Evolutionary conservation across 2,329 filamentous ascomycete genomes (phyloP).

Genomic region (Pseudogymnoascus sp.): DNA sequence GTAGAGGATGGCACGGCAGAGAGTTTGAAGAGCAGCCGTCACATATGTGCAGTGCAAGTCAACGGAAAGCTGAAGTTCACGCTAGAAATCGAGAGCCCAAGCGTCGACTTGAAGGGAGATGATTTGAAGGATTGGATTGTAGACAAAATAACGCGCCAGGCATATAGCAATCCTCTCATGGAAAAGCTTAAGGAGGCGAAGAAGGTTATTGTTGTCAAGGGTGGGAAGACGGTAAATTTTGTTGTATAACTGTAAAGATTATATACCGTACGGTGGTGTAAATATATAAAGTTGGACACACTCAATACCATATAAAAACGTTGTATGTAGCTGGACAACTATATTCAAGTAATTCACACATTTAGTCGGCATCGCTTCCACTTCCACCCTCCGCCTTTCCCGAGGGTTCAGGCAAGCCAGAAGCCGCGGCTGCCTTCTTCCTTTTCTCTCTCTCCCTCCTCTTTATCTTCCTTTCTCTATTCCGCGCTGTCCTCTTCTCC

Average conservation of each 20-base stretch:
- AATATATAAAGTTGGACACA: background rate
- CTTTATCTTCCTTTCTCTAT: slow-evolving; percentile 47
- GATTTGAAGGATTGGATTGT: slow-evolving; percentile 52
- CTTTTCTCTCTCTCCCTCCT: slow-evolving; percentile 34
- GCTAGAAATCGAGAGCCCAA: slow-evolving; percentile 50
- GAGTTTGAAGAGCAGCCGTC: slow-evolving; percentile 39
- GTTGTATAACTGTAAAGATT: slow-evolving; percentile 36
- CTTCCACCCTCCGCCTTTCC: background rate
- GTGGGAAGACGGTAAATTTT: slow-evolving; percentile 66
- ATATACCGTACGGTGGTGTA: background rate
- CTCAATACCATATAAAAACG: background rate
- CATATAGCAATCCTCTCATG: slow-evolving; percentile 33
- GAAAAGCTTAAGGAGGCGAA: slow-evolving; percentile 44
- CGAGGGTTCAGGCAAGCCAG: background rate
- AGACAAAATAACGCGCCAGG: slow-evolving; percentile 49
- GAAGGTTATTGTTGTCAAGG: slow-evolving; percentile 56
- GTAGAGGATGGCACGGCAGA: slow-evolving; percentile 41
- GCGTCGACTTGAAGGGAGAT: slow-evolving; percentile 34
- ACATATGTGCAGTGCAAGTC: slow-evolving; percentile 61
- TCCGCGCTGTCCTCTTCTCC: slow-evolving; percentile 55
- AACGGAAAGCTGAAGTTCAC: slow-evolving; percentile 70
- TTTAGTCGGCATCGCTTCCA: background rate
- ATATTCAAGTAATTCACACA: background rate
- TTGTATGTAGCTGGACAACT: background rate
- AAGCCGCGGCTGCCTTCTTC: slow-evolving; percentile 3